These are phyloP conservation scores for Hibiscus mutabilis DNA, from an alignment of 345 rosid species.

Conservation along the genomic window DNA sequence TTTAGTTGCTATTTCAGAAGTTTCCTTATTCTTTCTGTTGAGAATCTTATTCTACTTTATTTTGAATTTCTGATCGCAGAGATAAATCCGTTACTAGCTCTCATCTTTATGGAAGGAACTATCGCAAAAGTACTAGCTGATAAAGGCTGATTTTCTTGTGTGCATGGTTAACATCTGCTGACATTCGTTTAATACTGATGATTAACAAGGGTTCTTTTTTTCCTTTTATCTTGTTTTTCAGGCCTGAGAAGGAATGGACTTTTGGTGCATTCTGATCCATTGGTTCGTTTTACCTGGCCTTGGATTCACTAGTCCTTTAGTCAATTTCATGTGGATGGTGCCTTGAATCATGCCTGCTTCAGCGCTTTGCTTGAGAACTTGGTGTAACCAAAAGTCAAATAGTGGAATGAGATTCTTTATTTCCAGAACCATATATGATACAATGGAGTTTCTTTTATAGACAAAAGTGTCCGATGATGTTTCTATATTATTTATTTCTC, in stretches of 20 bases:
- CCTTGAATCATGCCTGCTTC: neutral
- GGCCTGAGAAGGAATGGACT: neutral
- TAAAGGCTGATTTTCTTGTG: slow-evolving; percentile 1
- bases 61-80: slow-evolving; percentile 12
- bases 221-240: neutral
- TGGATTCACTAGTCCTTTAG: neutral
- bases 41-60: neutral
- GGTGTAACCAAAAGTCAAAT: neutral
- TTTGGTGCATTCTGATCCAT: neutral
- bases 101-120: slow-evolving; percentile 9
- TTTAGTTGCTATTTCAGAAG: neutral
- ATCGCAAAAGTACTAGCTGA: slow-evolving; percentile 2
- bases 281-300: neutral
- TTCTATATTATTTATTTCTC: neutral
- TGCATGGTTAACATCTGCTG: slow-evolving; percentile 2
- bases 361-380: neutral
- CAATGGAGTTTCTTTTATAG: neutral
- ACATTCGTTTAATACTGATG: neutral
- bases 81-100: slow-evolving; percentile 5
- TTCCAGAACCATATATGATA: slow-evolving; percentile 4
- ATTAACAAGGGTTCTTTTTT: neutral
- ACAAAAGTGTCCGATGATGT: neutral
- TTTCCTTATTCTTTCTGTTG: neutral
- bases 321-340: neutral
- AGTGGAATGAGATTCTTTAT: neutral